Evolutionary conservation across 306 rosid species (phyloP).

Genomic region (Abrus precatorius): DNA sequence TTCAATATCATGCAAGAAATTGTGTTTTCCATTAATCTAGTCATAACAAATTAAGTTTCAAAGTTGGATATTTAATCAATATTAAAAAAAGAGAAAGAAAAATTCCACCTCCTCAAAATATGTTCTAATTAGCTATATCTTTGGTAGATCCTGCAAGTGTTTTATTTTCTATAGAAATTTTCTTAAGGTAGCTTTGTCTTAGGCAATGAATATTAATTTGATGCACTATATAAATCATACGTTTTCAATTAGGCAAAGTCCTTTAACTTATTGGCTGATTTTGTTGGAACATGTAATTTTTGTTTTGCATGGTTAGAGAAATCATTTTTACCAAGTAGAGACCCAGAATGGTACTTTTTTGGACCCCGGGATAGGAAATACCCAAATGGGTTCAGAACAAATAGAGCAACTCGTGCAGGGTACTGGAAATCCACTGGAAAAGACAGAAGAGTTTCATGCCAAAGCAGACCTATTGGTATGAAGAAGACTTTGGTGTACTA

Average conservation of each 20-base stretch:
- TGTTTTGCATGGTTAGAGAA: slow-evolving; percentile 61
- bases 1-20: slow-evolving; percentile 18
- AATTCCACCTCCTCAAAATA: background rate
- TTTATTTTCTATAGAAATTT: background rate
- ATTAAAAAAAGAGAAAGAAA: background rate
- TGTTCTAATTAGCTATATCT: background rate
- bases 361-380: slow-evolving; percentile 95
- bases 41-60: slow-evolving; percentile 3
- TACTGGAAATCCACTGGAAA: slow-evolving; percentile 98
- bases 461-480: slow-evolving; percentile 91
- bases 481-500: slow-evolving; percentile 97
- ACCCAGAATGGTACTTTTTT: slow-evolving; percentile 98
- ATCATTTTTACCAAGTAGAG: slow-evolving; percentile 95
- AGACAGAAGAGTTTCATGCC: slow-evolving; percentile 79
- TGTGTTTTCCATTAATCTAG: slow-evolving; percentile 23
- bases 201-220: background rate
- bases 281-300: slow-evolving; percentile 21
- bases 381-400: slow-evolving; percentile 96
- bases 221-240: background rate
- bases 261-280: slow-evolving; percentile 40
- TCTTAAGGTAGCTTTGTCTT: background rate
- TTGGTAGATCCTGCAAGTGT: slow-evolving; percentile 6
- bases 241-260: background rate
- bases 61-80: background rate
- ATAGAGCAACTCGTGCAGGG: slow-evolving; percentile 96